Percentiles rank a stretch among this genome's conserved stretches.
phyloP scores from a whole-genome alignment of 1,284 basidiomycete species.

The Boletellus deceptivus region DNA sequence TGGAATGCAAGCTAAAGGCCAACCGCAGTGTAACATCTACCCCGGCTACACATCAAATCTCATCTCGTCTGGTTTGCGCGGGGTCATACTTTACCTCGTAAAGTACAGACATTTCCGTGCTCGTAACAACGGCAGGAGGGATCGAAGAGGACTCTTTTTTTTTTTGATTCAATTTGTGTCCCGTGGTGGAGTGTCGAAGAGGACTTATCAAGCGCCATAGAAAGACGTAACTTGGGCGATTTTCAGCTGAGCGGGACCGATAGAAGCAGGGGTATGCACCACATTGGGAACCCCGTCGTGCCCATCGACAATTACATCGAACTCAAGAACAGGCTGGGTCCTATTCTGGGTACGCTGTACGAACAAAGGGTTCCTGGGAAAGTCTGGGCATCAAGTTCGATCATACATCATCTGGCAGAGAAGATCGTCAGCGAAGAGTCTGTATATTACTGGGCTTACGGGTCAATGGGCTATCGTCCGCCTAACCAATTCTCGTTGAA shows the following conservation, averaged over 20 bases:
- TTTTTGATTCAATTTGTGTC: no score
- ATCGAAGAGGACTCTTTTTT: conserved; percentile 99
- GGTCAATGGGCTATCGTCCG: conserved; percentile 50
- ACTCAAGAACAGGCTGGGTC: conserved; percentile 98
- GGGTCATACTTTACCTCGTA: conserved; percentile 90
- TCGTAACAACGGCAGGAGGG: conserved; percentile 97
- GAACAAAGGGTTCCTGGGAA: conserved; percentile 79
- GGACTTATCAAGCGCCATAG: conserved; percentile 99
- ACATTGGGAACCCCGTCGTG: conserved; percentile 95
- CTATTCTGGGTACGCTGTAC: conserved; percentile 90
- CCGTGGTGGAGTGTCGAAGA: no score
- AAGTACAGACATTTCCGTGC: conserved; percentile 90
- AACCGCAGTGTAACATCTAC: conserved; percentile 83
- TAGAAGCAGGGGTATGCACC: conserved; percentile 87
- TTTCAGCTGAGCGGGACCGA: conserved; percentile 91
- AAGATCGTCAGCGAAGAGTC: conserved; percentile 97
- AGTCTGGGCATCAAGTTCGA: conserved; percentile 92
- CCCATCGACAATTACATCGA: conserved; percentile 99
- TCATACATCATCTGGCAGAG: conserved; percentile 91
- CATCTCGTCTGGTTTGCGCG: conserved; percentile 94
- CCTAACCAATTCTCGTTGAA: conserved; percentile 6
- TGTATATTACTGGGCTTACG: conserved; percentile 98
- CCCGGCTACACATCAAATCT: conserved; percentile 98
- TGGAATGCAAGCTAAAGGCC: conserved; percentile 60
- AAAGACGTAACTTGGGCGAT: conserved; percentile 90